Evolutionary conservation across 2,329 filamentous ascomycete species (phyloP).

Genomic region (Cladophialophora exuberans): DNA sequence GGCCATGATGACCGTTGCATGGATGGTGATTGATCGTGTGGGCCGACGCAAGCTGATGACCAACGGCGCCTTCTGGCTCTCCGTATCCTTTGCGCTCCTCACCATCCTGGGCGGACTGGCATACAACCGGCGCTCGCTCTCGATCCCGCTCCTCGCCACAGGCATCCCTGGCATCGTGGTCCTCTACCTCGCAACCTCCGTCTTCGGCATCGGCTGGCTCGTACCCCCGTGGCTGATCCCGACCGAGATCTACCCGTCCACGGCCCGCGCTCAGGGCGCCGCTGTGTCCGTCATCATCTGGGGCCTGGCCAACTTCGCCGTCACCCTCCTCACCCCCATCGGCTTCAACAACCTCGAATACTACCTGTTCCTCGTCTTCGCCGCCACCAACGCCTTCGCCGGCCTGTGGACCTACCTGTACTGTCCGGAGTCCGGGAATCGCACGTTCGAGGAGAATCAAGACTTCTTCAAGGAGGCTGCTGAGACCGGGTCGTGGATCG

Average conservation of each 20-base stretch:
- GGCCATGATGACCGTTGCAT: conserved; percentile 63
- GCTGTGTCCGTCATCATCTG: conserved; percentile 63
- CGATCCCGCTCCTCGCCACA: conserved; percentile 32
- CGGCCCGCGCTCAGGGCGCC: conserved; percentile 62
- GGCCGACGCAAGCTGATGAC: conserved; percentile 37
- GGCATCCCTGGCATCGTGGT: conserved; percentile 34
- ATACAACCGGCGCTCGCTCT: conserved; percentile 25
- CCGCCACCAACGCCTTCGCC: conserved; percentile 57
- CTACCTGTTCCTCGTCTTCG: conserved; percentile 62
- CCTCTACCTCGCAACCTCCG: conserved; percentile 43
- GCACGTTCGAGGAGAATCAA: conserved; percentile 65
- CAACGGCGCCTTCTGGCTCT: conserved; percentile 32
- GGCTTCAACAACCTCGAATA: conserved; percentile 64
- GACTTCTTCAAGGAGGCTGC: conserved; percentile 60
- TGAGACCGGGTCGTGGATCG: conserved; percentile 57
- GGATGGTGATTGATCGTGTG: conserved; percentile 55
- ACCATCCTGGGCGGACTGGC: conserved; percentile 36
- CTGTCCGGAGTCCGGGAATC: conserved; percentile 59
- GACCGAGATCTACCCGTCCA: conserved; percentile 61
- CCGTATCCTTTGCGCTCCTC: conserved; percentile 35
- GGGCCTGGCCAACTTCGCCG: conserved; percentile 63
- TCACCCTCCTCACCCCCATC: conserved; percentile 61
- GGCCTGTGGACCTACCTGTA: conserved; percentile 58
- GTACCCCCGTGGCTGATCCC: conserved; percentile 55
- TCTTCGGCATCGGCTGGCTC: conserved; percentile 56